These are phyloP conservation scores for Penicillium hesseltinei DNA, from an alignment of 2,329 filamentous ascomycete genomes.

Conservation along the genomic window DNA sequence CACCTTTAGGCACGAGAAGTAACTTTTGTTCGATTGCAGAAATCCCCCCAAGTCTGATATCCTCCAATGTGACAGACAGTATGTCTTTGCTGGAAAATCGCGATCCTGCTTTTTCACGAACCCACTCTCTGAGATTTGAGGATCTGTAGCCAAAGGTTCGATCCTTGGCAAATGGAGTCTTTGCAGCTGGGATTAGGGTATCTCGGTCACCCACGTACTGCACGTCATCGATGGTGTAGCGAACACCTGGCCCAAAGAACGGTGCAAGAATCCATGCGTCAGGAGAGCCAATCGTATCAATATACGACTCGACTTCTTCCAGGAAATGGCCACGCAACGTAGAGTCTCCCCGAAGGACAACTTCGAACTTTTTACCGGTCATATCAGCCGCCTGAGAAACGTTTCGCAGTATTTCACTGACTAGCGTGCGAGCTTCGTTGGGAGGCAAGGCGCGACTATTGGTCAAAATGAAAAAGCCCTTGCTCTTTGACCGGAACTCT, in stretches of 20 bases:
- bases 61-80: not conserved
- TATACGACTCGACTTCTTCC: not conserved
- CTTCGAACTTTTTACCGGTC: not conserved
- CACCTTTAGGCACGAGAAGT: not conserved
- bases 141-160: conserved; percentile 2
- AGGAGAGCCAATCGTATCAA: not conserved
- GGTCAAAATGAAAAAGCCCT: not conserved
- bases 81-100: conserved; percentile 1
- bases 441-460: not conserved
- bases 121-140: not conserved
- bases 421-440: not conserved
- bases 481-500: not conserved
- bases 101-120: conserved; percentile 1
- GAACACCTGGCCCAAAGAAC: not conserved
- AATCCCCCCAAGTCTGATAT: not conserved
- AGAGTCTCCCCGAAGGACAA: not conserved
- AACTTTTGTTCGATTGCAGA: not conserved
- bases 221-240: not conserved
- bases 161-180: not conserved
- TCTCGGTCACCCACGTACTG: not conserved
- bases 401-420: not conserved
- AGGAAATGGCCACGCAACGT: conserved; percentile 1
- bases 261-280: not conserved
- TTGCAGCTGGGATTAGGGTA: not conserved
- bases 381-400: not conserved